Evolutionary conservation across 2,329 filamentous ascomycete species (phyloP), one percentile per base, ranked within the genome.

Genomic region (Cladosporium sp.): DNA sequence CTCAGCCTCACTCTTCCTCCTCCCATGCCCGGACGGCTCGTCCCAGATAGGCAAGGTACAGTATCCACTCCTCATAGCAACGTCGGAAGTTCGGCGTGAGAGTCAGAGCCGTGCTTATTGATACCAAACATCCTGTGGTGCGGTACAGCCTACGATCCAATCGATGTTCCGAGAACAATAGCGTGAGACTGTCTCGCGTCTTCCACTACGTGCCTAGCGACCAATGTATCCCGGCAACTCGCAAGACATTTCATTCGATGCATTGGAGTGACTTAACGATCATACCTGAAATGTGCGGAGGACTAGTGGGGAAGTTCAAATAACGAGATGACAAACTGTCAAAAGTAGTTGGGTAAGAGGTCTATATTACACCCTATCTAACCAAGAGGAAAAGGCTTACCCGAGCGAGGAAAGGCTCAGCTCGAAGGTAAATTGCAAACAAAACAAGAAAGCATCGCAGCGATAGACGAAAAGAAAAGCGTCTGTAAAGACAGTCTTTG

Each of bases 301-400:
- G 31, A 33, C 31, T 8, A 3, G 10, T 33, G 37, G 56, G 40
- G 40, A 59, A 16, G 44, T n/a, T 53, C 29, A 18, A n/a, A 50
- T 62, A 46, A n/a, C 8, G 26, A 31, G 5, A 14, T 29, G 23
- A 21, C 21, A 44, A 44, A 12, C 5, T 21, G n/a, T 46, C 40
- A 21, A 46, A 44, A 46, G 40, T 18, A 53, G 53, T 33, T 33
- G 31, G 31, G 31, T 57, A 26, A 57, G 26, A 53, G 55, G 31
- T 57, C 61, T 63, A 63, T 63, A 63, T 63, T 63, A 63, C 61
- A 63, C 61, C 61, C 61, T 63, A 63, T 63, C 50, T 63, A 52
- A 28, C 33, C 23, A 46, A 33, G 18, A 44, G 31, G 26, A 29
- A 62, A 33, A 21, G 14, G 11, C n/a, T 46, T 46, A 46, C 40